Evolutionary conservation across 768 basidiomycete species (phyloP).

Genomic region (Boletus insuetus): DNA sequence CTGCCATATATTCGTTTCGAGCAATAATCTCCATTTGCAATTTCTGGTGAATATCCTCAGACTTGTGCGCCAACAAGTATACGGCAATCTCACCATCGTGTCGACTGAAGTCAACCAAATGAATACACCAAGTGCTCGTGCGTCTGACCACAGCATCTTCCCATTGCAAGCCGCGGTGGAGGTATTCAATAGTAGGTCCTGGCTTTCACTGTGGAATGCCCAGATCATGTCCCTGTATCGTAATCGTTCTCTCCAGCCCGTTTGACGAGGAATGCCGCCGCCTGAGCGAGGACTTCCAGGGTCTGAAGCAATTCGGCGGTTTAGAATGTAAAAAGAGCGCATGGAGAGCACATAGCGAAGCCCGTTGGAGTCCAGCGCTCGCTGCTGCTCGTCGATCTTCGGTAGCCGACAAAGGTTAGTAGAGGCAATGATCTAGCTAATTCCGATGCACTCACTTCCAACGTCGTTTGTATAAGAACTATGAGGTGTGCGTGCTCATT

Average conservation of each 20-base stretch:
- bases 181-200: slow-evolving; percentile 74
- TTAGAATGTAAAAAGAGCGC: slow-evolving; percentile 86
- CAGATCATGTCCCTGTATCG: slow-evolving; percentile 94
- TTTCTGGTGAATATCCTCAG: slow-evolving; percentile 46
- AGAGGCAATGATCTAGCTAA: background rate
- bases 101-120: slow-evolving; percentile 86
- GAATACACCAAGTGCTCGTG: slow-evolving; percentile 80
- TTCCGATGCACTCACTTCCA: slow-evolving; percentile 59
- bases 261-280: slow-evolving; percentile 40
- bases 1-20: slow-evolving; percentile 88
- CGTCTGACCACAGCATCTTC: slow-evolving; percentile 90
- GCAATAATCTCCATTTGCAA: slow-evolving; percentile 84
- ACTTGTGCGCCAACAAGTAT: background rate
- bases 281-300: slow-evolving; percentile 46
- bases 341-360: slow-evolving; percentile 91
- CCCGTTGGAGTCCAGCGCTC: slow-evolving; percentile 91
- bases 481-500: slow-evolving; percentile 84
- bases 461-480: slow-evolving; percentile 81
- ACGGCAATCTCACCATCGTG: slow-evolving; percentile 55
- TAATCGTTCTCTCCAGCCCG: slow-evolving; percentile 69
- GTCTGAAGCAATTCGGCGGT: slow-evolving; percentile 54
- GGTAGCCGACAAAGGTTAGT: background rate
- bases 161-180: slow-evolving; percentile 71
- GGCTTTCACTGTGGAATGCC: slow-evolving; percentile 95
- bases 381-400: slow-evolving; percentile 85